Evolutionary conservation across 176 grass and related monocot genomes (phyloP).

Genomic region (Chloris gayana): DNA sequence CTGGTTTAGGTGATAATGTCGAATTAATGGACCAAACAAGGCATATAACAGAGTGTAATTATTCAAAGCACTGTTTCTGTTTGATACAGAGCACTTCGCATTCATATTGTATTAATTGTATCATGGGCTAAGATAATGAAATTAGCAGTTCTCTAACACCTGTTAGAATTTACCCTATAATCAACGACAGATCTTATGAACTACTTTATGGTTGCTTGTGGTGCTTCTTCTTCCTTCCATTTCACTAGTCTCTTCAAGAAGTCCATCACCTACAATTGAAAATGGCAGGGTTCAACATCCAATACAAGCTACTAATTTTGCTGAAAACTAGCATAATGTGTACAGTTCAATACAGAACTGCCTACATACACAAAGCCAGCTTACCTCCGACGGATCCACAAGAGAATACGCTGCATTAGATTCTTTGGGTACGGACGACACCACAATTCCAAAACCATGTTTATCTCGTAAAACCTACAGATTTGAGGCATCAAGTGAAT

Average conservation of each 20-base stretch:
- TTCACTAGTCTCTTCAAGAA: constrained; percentile 46
- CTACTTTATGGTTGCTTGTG: constrained; percentile 19
- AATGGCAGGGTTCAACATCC: not conserved
- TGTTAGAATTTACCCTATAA: constrained; percentile 30
- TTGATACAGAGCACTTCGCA: not conserved
- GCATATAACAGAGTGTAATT: not conserved
- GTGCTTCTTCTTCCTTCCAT: constrained; percentile 48
- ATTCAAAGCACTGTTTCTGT: not conserved
- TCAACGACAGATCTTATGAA: not conserved
- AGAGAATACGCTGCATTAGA: constrained; percentile 49
- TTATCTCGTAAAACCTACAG: constrained; percentile 42
- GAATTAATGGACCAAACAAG: not conserved
- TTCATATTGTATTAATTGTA: too few relatives aligned
- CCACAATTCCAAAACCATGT: constrained; percentile 54
- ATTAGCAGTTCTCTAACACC: constrained; percentile 19
- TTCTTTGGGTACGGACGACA: constrained; percentile 59
- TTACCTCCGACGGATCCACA: constrained; percentile 55
- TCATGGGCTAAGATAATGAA: not conserved
- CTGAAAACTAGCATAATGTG: not conserved
- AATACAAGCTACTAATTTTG: not conserved
- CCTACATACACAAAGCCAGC: not conserved
- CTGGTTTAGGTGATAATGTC: not conserved
- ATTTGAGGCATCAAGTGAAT: constrained; percentile 1
- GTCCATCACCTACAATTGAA: constrained; percentile 41
- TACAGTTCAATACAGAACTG: not conserved